phyloP scores from a whole-genome alignment of 306 rosid genomes.

The Heteromeles arbutifolia region DNA sequence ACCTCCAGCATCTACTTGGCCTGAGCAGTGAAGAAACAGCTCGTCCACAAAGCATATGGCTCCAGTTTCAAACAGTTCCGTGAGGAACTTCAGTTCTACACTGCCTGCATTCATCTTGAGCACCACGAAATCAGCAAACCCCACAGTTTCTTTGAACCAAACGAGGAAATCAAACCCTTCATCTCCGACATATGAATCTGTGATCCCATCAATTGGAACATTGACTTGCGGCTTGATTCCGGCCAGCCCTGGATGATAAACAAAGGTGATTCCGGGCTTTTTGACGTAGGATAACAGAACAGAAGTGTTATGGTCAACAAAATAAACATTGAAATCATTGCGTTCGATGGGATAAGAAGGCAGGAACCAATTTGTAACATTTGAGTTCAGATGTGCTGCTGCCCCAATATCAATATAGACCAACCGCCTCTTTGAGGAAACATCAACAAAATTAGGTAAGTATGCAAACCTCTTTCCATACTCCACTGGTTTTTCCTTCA shows the following conservation, averaged over 20 bases:
- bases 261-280: constrained; percentile 69
- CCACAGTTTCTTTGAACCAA: constrained; percentile 83
- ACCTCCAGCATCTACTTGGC: constrained; percentile 26
- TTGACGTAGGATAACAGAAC: constrained; percentile 52
- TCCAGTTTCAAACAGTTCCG: constrained; percentile 58
- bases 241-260: constrained; percentile 78
- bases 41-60: constrained; percentile 75
- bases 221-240: constrained; percentile 19
- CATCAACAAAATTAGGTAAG: constrained; percentile 55
- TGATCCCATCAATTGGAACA: constrained; percentile 8
- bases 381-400: constrained; percentile 35
- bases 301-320: constrained; percentile 73
- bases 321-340: constrained; percentile 52
- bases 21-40: constrained; percentile 66
- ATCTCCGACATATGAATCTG: constrained; percentile 51
- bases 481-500: constrained; percentile 28
- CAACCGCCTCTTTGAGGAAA: constrained; percentile 39
- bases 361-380: constrained; percentile 52
- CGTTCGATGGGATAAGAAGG: constrained; percentile 60
- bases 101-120: constrained; percentile 75
- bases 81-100: constrained; percentile 57
- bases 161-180: constrained; percentile 63
- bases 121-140: constrained; percentile 64
- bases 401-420: constrained; percentile 72
- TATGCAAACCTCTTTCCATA: constrained; percentile 27